A percentile compares a stretch with the other conserved stretches of the same genome.
phyloP scores from a whole-genome alignment of 2,329 filamentous ascomycete species.

The Aspergillus proliferans region DNA sequence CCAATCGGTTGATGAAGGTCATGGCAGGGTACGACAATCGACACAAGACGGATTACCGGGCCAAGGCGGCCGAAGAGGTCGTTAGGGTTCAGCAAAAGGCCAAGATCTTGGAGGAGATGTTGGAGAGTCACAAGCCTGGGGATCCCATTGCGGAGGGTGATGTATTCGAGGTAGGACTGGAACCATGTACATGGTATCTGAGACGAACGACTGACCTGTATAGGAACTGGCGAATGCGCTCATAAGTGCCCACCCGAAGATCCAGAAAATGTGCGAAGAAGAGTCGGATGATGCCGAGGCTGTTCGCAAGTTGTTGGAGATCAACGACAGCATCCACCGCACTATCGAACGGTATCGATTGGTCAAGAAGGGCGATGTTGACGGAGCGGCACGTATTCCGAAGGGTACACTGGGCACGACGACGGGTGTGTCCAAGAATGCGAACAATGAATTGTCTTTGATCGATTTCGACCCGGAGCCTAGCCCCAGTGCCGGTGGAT shows the following conservation, averaged over 20 bases:
- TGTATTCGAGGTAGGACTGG: slow-evolving; percentile 55
- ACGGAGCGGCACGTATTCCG: slow-evolving; percentile 74
- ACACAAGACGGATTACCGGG: slow-evolving; percentile 94
- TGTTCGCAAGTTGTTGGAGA: slow-evolving; percentile 89
- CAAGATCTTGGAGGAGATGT: slow-evolving; percentile 80
- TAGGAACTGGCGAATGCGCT: slow-evolving; percentile 82
- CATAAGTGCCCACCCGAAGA: slow-evolving; percentile 93
- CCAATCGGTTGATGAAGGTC: slow-evolving; percentile 96
- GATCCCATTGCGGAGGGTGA: slow-evolving; percentile 68
- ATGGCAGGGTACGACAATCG: slow-evolving; percentile 97
- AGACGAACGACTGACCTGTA: slow-evolving; percentile 6
- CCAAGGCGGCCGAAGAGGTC: slow-evolving; percentile 94
- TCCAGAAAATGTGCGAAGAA: slow-evolving; percentile 99
- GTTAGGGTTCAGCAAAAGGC: slow-evolving; percentile 94
- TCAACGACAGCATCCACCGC: slow-evolving; percentile 97
- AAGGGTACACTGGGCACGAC: slow-evolving; percentile 69
- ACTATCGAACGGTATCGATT: slow-evolving; percentile 94
- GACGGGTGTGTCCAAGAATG: slow-evolving; percentile 58
- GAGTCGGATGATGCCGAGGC: slow-evolving; percentile 96
- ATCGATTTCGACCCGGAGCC: slow-evolving; percentile 76
- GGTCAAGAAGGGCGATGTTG: slow-evolving; percentile 89
- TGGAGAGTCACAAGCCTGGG: slow-evolving; percentile 75
- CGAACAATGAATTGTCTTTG: slow-evolving; percentile 75
- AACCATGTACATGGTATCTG: background rate
- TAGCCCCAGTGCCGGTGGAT: slow-evolving; percentile 40